Conservation (phyloP, 2,329 filamentous ascomycete genomes). For the Epichloe gansuensis region DNA sequence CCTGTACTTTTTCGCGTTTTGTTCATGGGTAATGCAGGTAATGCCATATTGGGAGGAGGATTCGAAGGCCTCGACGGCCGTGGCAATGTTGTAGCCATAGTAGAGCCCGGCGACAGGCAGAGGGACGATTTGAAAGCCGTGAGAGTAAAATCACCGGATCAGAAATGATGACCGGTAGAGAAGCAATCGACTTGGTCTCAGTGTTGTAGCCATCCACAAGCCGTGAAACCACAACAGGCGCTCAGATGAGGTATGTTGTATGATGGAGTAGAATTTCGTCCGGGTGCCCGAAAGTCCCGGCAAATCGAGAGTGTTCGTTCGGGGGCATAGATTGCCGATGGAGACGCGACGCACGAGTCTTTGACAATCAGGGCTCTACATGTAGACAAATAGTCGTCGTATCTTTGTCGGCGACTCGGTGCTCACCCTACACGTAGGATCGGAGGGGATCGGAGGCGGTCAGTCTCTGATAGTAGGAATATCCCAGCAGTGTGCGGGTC, state of each 20-base stretch:
- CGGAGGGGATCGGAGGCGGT: not conserved
- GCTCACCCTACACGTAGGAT: not conserved
- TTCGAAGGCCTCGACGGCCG: conserved; percentile 53
- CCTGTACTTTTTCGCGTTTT: conserved; percentile 60
- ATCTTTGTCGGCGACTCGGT: not conserved
- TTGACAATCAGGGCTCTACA: not conserved
- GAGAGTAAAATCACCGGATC: not conserved
- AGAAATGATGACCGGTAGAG: not conserved
- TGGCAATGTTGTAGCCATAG: conserved; percentile 44
- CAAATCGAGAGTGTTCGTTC: not conserved
- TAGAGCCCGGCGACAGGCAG: not conserved
- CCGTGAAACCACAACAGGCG: not conserved
- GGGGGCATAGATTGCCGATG: not conserved
- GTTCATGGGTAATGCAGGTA: conserved; percentile 60
- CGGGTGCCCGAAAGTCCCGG: not conserved
- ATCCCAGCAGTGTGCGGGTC: not conserved
- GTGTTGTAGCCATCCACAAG: conserved; percentile 4
- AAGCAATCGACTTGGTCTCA: not conserved
- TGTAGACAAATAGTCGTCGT: not conserved
- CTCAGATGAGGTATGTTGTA: not conserved
- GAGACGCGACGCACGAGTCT: not conserved
- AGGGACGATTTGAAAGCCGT: not conserved
- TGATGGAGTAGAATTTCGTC: not conserved
- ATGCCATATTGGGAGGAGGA: conserved; percentile 56
- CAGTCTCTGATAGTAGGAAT: not conserved